Base-by-base conservation (phyloP, 208 protist genomes). In the Acanthamoeba sp. region DNA sequence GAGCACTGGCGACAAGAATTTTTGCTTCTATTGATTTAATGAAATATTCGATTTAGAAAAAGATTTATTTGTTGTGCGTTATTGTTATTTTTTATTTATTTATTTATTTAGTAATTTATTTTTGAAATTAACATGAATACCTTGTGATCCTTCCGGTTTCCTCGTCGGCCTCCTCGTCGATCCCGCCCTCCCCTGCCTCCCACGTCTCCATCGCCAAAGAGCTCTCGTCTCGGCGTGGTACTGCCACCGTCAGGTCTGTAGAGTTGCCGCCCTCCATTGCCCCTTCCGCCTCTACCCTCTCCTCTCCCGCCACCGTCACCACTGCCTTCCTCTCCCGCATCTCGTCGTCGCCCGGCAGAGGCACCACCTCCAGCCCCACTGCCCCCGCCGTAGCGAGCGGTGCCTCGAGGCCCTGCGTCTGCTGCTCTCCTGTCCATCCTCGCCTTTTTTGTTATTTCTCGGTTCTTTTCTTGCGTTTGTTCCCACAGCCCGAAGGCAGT, bases 351-450 rank as follows among this genome's bases (percentile, higher is more conserved):
- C 29, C 64, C 64, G 27, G n/a, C n/a, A 22, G n/a, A 69, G 14
- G 5, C 48, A 55, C 48, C 48, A 55, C 48, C 16, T 20, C 59
- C 18, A 36, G 59, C 16, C 59, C n/a, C 59, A 18, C 5, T 32
- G 59, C n/a, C 59, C 6, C 9, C 59, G 16, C 66, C 69, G n/a
- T 45, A 78, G 34, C 69, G 69, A 2, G 29, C 3, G 69, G 29
- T 7, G 16, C 69, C 69, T 38, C 69, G 29, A 22, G 18, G 20
- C 2, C 29, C 52, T 5, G 18, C 52, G 4, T 12, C 69, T 12
- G 42, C 69, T 78, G 69, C 32, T 45, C 69, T 78, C n/a, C 69
- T 9, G 12, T 78, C 69, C 69, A 78, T 78, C 69, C n/a, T 45
- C 27, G 4, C 9, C 1, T 69, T 78, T 78, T 10, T 38, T 78